Conservation (phyloP, 805 yeast genomes). For the Tetrapisispora pingtungensis region DNA sequence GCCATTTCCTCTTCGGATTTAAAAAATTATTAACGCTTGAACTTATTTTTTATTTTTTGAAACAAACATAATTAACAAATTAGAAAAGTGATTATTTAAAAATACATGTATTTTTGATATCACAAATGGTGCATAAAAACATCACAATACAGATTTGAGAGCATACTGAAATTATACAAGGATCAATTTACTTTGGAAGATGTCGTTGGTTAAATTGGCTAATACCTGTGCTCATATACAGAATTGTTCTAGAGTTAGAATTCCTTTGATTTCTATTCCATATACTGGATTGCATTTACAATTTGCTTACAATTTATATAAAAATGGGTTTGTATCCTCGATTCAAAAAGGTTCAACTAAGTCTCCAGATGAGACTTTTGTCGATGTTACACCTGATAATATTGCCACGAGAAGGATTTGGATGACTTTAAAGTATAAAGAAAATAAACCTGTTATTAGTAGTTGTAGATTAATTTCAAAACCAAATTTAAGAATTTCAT, state of each 20-base stretch:
- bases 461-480: constrained; percentile 66
- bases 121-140: too few relatives aligned
- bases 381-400: constrained; percentile 78
- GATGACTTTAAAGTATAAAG: constrained; percentile 84
- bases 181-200: too few relatives aligned
- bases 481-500: constrained; percentile 69
- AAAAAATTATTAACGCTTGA: not conserved
- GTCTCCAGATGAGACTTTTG: constrained; percentile 74
- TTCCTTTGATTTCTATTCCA: constrained; percentile 71
- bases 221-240: constrained; percentile 81
- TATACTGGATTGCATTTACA: constrained; percentile 75
- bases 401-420: constrained; percentile 79
- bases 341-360: constrained; percentile 73
- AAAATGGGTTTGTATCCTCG: constrained; percentile 79
- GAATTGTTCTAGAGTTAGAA: constrained; percentile 69
- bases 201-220: constrained; percentile 83
- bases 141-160: too few relatives aligned
- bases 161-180: too few relatives aligned
- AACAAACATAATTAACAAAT: too few relatives aligned
- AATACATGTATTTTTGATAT: too few relatives aligned
- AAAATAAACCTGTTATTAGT: constrained; percentile 65
- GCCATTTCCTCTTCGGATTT: not conserved
- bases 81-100: too few relatives aligned
- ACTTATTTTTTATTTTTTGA: not conserved
- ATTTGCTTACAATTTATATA: constrained; percentile 74